phyloP scores from a whole-genome alignment of 176 grass and related monocot species.

The Triticum monococcum region DNA sequence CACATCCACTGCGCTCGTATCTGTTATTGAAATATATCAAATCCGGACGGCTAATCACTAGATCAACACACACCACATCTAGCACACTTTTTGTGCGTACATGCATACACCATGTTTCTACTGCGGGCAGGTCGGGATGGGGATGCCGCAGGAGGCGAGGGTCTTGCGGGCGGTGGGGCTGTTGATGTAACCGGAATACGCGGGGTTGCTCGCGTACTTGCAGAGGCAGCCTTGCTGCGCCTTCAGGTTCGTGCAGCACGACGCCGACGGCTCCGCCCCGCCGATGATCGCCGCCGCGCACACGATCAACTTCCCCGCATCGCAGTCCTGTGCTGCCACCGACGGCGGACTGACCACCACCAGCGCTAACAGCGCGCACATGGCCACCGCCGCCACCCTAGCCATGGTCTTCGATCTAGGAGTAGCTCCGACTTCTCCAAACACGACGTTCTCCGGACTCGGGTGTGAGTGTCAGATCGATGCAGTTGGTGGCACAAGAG shows the following conservation, averaged over 20 bases:
- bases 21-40: neutral
- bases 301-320: neutral
- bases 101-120: neutral
- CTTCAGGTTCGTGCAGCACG: slow-evolving; percentile 45
- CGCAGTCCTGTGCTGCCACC: slow-evolving; percentile 14
- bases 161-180: slow-evolving; percentile 26
- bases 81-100: neutral
- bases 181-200: slow-evolving; percentile 23
- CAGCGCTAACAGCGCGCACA: neutral
- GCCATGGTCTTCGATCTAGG: neutral
- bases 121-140: slow-evolving; percentile 15
- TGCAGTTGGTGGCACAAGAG: neutral
- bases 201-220: slow-evolving; percentile 38
- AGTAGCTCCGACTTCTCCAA: neutral
- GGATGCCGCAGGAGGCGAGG: slow-evolving; percentile 25
- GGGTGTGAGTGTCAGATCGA: neutral
- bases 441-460: neutral
- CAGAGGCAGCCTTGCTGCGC: slow-evolving; percentile 45
- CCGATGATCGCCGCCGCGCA: slow-evolving; percentile 32
- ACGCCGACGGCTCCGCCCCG: neutral
- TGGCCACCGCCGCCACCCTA: neutral
- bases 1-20: neutral
- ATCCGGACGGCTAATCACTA: neutral
- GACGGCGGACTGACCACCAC: neutral
- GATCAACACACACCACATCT: neutral